Base-by-base conservation (phyloP, 2,329 filamentous ascomycete genomes). In the Apiospora malaysiana region DNA sequence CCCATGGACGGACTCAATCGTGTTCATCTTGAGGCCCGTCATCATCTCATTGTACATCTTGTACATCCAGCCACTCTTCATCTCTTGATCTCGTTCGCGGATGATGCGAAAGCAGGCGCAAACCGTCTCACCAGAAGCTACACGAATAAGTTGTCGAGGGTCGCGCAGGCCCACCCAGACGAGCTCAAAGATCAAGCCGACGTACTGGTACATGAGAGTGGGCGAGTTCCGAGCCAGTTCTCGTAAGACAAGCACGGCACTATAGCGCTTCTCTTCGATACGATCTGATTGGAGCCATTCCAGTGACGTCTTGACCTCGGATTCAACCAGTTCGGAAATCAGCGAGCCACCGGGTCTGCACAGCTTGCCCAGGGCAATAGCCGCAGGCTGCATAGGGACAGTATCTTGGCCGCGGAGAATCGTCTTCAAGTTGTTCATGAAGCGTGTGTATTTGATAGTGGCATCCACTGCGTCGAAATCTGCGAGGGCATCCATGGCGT, bases 231-330 rank as follows among this genome's bases (percentile, higher is more conserved):
- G 91, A 8, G 95, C 94, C 71, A 99, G 87, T 80, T 99, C 96
- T 71, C 95, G 90, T 70, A 99, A 88, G 43, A 97, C 92, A 32
- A 99, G 88, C 9, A 97, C 95, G 23, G 96, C 95, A 71, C 95
- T 95, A 79, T 98, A 98, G 76, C 96, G 90, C 76, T 95, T 89
- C 79, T 95, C 95, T 83, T 99, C 96, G 76, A 97, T 91, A 75
- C 95, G 90, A 80, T 98, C 97, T 67, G 95, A 95, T 79, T 98
- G 95, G 71, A 99, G 89, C 93, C 95, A 98, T 83, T 99, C 96
- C 69, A 99, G 87, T 1, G 97, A 95, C 23, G 94, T 96, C 81
- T 98, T 97, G 73, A 98, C 95, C 82, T 99, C 95, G 70, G 94
- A 95, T 79, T 99, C 96, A 71, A 99, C 96, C 70, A 99, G 86